Evolutionary conservation across 2,329 filamentous ascomycete genomes (phyloP).

Genomic region (Trichoderma harzianum): DNA sequence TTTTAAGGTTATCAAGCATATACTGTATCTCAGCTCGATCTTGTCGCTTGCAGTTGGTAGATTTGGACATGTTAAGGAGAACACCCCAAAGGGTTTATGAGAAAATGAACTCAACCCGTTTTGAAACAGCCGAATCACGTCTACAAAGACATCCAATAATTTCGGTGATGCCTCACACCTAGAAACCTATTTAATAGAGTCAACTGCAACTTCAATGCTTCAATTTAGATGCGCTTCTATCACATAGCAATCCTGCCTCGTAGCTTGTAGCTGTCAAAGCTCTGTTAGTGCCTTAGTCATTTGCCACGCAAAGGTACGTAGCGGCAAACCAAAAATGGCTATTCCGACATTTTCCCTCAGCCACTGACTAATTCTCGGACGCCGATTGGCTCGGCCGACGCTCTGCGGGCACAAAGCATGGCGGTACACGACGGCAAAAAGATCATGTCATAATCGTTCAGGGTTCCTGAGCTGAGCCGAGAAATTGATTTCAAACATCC

Average conservation of each 20-base stretch:
- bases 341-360: not conserved
- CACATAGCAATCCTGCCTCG: not conserved
- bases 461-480: constrained; percentile 15
- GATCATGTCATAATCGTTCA: constrained; percentile 20
- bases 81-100: not conserved
- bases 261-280: not conserved
- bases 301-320: not conserved
- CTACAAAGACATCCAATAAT: too few species aligned
- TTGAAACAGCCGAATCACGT: not conserved
- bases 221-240: not conserved
- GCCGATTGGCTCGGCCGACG: constrained; percentile 25
- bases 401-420: constrained; percentile 9
- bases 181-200: not conserved
- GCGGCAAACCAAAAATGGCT: not conserved
- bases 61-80: not conserved
- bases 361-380: constrained; percentile 19
- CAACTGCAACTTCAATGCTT: not conserved
- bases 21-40: not conserved
- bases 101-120: not conserved
- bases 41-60: not conserved
- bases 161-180: too few species aligned
- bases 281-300: not conserved
- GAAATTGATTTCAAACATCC: constrained; percentile 14
- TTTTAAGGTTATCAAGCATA: not conserved
- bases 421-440: not conserved